Evolutionary conservation across 495 filamentous ascomycete genomes (phyloP).

Genomic region (Geoglossum glabrum): DNA sequence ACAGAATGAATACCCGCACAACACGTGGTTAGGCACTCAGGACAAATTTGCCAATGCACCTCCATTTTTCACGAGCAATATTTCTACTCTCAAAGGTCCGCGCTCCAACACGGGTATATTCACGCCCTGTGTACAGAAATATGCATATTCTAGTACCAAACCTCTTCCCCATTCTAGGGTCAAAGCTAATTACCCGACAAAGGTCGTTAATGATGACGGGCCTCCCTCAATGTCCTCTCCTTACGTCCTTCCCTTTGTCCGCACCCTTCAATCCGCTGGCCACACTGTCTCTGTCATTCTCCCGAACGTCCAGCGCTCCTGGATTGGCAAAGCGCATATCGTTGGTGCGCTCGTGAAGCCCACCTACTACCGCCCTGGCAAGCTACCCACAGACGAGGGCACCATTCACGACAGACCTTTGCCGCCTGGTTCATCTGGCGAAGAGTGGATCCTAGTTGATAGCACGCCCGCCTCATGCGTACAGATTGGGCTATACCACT

Average conservation of each 20-base stretch:
- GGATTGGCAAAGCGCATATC: constrained; percentile 95
- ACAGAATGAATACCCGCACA: not conserved
- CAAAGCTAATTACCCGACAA: constrained; percentile 5
- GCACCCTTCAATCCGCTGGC: constrained; percentile 52
- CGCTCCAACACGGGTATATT: not conserved
- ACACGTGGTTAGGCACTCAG: too few species aligned
- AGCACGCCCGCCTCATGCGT: constrained; percentile 74
- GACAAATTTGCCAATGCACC: not conserved
- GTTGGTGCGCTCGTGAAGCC: constrained; percentile 70
- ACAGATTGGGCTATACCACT: constrained; percentile 76
- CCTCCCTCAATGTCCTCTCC: constrained; percentile 84
- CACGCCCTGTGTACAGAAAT: not conserved
- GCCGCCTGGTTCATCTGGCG: constrained; percentile 30
- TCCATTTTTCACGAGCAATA: not conserved
- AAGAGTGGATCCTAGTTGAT: constrained; percentile 88
- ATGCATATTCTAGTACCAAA: not conserved
- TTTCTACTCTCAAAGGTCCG: not conserved
- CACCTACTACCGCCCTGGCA: constrained; percentile 62
- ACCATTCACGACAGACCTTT: constrained; percentile 36
- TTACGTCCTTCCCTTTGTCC: constrained; percentile 74
- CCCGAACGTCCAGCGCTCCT: constrained; percentile 79
- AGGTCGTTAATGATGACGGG: constrained; percentile 88
- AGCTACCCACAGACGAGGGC: constrained; percentile 44
- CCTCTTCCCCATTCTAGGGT: not conserved
- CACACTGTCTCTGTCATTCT: constrained; percentile 78